Conservation (phyloP, 441 rosid genomes). For the Adansonia madagascariensis region DNA sequence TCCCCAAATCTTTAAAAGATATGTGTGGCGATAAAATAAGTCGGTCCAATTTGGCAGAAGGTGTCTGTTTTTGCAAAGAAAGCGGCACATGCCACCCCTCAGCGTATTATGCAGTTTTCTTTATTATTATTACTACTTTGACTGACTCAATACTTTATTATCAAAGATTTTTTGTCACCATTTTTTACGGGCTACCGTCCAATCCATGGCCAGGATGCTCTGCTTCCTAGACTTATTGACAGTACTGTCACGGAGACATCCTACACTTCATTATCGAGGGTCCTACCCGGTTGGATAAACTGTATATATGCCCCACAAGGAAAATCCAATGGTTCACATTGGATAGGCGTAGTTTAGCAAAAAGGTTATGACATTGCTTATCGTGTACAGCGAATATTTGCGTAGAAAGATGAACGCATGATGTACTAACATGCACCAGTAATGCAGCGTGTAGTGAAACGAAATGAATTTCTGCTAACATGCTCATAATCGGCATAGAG, state of each 20-base stretch:
- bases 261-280: not conserved
- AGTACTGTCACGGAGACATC: not conserved
- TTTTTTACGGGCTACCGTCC: slow-evolving; percentile 22
- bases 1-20: not conserved
- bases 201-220: slow-evolving; percentile 3
- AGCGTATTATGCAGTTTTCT: slow-evolving; percentile 20
- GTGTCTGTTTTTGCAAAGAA: not conserved
- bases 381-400: not conserved
- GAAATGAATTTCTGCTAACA: not conserved
- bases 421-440: not conserved
- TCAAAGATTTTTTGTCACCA: not conserved
- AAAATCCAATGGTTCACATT: not conserved
- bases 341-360: slow-evolving; percentile 5
- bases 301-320: not conserved
- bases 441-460: not conserved
- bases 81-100: slow-evolving; percentile 13
- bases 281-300: slow-evolving; percentile 5
- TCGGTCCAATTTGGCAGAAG: not conserved
- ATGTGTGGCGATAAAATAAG: slow-evolving; percentile 11
- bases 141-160: not conserved
- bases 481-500: not conserved
- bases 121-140: not conserved
- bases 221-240: not conserved
- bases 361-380: not conserved
- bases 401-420: not conserved